phyloP scores from a whole-genome alignment of 169 alveolate species.

The Nephromyces sp. region DNA sequence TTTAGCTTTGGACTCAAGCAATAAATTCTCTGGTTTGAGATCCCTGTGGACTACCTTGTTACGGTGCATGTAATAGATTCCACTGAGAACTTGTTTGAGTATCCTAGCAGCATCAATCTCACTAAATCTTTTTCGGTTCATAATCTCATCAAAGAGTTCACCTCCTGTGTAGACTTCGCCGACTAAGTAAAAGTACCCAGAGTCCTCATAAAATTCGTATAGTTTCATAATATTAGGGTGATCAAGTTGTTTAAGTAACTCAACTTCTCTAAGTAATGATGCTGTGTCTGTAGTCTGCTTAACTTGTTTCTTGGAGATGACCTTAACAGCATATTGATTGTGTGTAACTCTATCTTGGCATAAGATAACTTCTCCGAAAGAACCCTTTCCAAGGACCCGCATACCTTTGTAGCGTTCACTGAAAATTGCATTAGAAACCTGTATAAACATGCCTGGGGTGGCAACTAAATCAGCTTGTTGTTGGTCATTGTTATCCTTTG shows the following conservation, averaged over 20 bases:
- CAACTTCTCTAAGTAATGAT: conserved; percentile 68
- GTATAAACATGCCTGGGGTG: conserved; percentile 80
- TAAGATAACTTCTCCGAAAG: conserved; percentile 80
- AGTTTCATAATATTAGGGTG: conserved; percentile 81
- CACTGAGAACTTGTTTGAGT: conserved; percentile 78
- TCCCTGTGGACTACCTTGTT: conserved; percentile 77
- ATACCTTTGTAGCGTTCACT: conserved; percentile 53
- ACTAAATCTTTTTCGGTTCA: conserved; percentile 71
- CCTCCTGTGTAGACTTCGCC: conserved; percentile 88
- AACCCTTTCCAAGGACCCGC: conserved; percentile 79
- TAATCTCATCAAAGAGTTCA: conserved; percentile 85
- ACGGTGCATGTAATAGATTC: conserved; percentile 78
- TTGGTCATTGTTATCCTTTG: conserved; percentile 7
- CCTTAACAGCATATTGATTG: conserved; percentile 78
- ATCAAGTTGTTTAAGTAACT: conserved; percentile 65
- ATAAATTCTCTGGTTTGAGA: conserved; percentile 74
- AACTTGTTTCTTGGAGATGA: conserved; percentile 69
- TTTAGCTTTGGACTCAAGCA: conserved; percentile 68
- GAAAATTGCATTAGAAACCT: conserved; percentile 59
- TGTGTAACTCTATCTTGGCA: conserved; percentile 68
- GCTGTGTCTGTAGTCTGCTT: conserved; percentile 69
- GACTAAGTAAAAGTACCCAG: conserved; percentile 69
- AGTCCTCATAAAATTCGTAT: conserved; percentile 76
- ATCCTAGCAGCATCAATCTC: conserved; percentile 85
- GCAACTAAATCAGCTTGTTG: conserved; percentile 48